phyloP scores from a whole-genome alignment of 345 rosid species.

The Gossypium mustelinum region DNA sequence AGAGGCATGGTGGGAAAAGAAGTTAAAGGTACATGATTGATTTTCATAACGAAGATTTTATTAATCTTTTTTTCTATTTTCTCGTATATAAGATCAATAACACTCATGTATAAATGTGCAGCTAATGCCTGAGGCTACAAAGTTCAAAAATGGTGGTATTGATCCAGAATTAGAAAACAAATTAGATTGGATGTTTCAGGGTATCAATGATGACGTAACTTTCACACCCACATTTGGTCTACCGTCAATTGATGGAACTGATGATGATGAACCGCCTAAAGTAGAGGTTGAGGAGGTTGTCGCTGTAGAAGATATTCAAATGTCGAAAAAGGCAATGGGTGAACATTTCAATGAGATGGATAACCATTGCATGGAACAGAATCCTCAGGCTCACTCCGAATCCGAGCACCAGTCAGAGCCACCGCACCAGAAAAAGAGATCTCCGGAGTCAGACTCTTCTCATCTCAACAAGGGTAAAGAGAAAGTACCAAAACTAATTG shows the following conservation, averaged over 20 bases:
- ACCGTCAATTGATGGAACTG: background rate
- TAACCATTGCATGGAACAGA: slow-evolving; percentile 13
- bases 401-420: slow-evolving; percentile 14
- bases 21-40: slow-evolving; percentile 6
- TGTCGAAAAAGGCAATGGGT: background rate
- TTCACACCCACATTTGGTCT: background rate
- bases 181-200: slow-evolving; percentile 15
- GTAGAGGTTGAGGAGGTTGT: background rate
- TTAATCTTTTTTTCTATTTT: slow-evolving; percentile 2
- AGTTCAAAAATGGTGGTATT: slow-evolving; percentile 13
- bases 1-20: slow-evolving; percentile 15
- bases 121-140: slow-evolving; percentile 8
- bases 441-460: slow-evolving; percentile 5
- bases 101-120: background rate
- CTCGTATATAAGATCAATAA: background rate
- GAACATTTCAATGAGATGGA: slow-evolving; percentile 8
- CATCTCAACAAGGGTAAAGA: slow-evolving; percentile 14
- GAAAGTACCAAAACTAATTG: slow-evolving; percentile 12
- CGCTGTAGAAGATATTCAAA: background rate
- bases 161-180: slow-evolving; percentile 12
- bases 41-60: background rate
- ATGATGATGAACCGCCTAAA: slow-evolving; percentile 13
- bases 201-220: background rate
- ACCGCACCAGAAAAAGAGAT: background rate
- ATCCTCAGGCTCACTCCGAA: slow-evolving; percentile 15